A percentile compares a stretch with the other conserved stretches of the same genome.
phyloP scores from a whole-genome alignment of 345 rosid genomes.

The Ceriops zippeliana region DNA sequence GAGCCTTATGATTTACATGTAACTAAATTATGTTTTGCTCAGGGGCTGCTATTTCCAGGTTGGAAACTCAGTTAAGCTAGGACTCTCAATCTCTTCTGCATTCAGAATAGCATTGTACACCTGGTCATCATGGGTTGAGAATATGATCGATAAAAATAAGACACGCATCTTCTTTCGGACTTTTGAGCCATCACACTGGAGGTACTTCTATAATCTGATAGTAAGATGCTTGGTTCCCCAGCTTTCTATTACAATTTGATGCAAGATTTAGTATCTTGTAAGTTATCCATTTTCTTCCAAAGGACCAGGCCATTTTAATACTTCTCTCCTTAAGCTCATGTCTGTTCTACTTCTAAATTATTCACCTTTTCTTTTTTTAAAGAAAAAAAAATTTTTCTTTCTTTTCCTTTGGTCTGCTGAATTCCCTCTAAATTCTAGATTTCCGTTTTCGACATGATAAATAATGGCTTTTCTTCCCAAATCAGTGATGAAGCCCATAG shows the following conservation, averaged over 20 bases:
- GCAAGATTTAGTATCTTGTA: neutral
- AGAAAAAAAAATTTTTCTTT: neutral
- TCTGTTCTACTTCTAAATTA: neutral
- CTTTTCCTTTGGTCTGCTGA: neutral
- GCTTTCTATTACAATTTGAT: neutral
- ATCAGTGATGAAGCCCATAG: constrained; percentile 50
- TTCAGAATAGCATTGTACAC: constrained; percentile 65
- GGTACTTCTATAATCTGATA: constrained; percentile 37
- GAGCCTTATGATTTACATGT: constrained; percentile 6
- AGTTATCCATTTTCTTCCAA: neutral
- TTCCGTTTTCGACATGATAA: neutral
- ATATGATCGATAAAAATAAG: constrained; percentile 46
- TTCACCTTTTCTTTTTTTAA: neutral
- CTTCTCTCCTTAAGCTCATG: neutral
- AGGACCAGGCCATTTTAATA: neutral
- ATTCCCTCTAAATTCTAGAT: neutral
- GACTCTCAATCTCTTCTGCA: constrained; percentile 78
- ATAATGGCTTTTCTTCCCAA: constrained; percentile 10
- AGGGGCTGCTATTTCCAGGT: constrained; percentile 92
- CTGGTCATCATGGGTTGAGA: constrained; percentile 85
- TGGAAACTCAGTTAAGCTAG: constrained; percentile 66
- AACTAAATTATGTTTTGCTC: constrained; percentile 35
- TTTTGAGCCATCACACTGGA: constrained; percentile 89
- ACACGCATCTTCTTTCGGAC: constrained; percentile 73
- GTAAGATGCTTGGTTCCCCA: neutral